These are phyloP conservation scores for Teratosphaeria zuluensis DNA, from an alignment of 2,329 filamentous ascomycete species.

Conservation along the genomic window DNA sequence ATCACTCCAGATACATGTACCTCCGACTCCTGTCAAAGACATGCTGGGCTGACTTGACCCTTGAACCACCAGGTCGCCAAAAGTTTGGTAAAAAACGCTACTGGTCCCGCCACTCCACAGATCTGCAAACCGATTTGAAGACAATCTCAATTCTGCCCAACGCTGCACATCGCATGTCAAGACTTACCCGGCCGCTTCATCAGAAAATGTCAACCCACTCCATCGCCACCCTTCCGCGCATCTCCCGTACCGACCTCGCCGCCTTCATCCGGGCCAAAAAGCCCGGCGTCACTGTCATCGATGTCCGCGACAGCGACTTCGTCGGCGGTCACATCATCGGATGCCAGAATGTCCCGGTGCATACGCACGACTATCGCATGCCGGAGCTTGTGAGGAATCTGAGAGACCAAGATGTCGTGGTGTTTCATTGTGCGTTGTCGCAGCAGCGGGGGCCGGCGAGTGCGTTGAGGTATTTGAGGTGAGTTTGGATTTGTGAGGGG, in stretches of 20 bases:
- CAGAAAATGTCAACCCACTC: neutral
- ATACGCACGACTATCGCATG: conserved; percentile 62
- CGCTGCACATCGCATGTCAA: neutral
- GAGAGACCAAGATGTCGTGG: conserved; percentile 66
- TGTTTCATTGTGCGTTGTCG: conserved; percentile 90
- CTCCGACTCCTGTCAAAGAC: neutral
- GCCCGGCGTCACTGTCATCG: conserved; percentile 59
- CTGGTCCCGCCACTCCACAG: neutral
- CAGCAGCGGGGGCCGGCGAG: conserved; percentile 84
- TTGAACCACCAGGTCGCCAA: neutral
- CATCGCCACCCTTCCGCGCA: conserved; percentile 53
- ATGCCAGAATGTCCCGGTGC: conserved; percentile 65
- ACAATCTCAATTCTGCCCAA: neutral
- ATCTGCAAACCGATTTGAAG: neutral
- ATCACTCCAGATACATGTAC: neutral
- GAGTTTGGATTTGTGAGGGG: no score
- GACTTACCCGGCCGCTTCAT: neutral
- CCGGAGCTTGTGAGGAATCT: conserved; percentile 75
- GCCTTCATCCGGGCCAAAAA: conserved; percentile 40
- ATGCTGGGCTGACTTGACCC: neutral
- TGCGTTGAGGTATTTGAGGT: conserved; percentile 62
- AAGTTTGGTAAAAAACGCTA: neutral
- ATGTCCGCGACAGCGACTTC: conserved; percentile 85
- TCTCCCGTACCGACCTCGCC: conserved; percentile 60
- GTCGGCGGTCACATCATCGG: conserved; percentile 81